Base-by-base conservation (phyloP, 108 stramenopile species). In the Asterionellopsis glacialis region DNA sequence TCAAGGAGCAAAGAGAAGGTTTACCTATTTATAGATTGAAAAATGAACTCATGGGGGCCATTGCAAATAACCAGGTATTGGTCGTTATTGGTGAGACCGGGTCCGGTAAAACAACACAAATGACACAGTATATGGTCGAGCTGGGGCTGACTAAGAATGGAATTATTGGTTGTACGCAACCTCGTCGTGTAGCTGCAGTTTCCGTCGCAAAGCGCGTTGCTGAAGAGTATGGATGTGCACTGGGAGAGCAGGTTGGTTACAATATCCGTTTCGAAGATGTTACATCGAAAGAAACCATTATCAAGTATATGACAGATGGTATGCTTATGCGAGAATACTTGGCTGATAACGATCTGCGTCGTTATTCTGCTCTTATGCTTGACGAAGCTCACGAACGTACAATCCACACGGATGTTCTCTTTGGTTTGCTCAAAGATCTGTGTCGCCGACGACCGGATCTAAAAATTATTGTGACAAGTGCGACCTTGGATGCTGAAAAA, bases 221-320 rank as follows among this genome's bases (percentile, higher is more conserved):
- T 4, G 98, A 99, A 80, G 98, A 98, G 77, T 96, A 77, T 59
- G 98, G 98, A 16, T 97, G 98, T 56, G 73, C 83, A 18, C 65
- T 96, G 0, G 97, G 95, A 9, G 87, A 93, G 59, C 89, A 98
- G 67, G 97, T 99, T 12, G 98, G 97, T 4, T 99, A 98, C 77
- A 85, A 91, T 2, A 98, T 99, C 66, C 95, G 98, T 50, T 99
- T 99, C 76, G 97, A 99, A 57, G 98, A 99, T 80, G 84, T 92
- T 42, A 99, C 98, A 1, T 89, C 87, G 10, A 74, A 85, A 22
- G 75, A 88, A 33, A 96, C 95, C 5, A 83, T 95, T 21, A 91
- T 99, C 59, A 99, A 99, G 82, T 99, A 98, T 83, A 98, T 98
- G 97, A 99, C 98, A 13, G 98, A 99, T 77, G 98, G 97, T 48